Evolutionary conservation across 495 filamentous ascomycete species (phyloP), one percentile per base, ranked within the genome.

Genomic region (Aspergillus leporis): DNA sequence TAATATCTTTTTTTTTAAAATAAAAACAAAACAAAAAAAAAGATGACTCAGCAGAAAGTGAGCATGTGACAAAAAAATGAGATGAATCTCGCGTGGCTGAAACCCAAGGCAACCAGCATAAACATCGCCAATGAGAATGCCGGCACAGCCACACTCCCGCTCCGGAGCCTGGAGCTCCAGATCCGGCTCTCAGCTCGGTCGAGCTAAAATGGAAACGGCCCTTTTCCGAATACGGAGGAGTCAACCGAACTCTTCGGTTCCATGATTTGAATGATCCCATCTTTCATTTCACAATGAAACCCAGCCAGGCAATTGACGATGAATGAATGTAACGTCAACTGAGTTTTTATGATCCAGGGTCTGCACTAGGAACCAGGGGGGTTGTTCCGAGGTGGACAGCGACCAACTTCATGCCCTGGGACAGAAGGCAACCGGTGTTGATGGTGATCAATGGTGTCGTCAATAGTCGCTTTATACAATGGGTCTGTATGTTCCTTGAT

Each of bases 261-360:
- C 9, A 8, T 36, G 25, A 28, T 36, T 36, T 36, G 34, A 6
- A 28, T 6, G 25, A 28, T 28, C 25, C 25, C 3, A 28, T 28
- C 25, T 28, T 28, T 28, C n/a, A n/a, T n/a, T n/a, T n/a, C n/a
- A n/a, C n/a, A n/a, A n/a, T n/a, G n/a, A n/a, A n/a, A n/a, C 13
- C 18, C 7, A 47, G 7, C 19, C 19, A n/a, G n/a, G n/a, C n/a
- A 47, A 47, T 47, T 47, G 43, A 22, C 8, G 8, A 47, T 22
- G 43, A 23, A 22, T 3, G 43, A 23, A 47, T 22, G 43, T 8
- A 47, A 10, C 34, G 41, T 45, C n/a, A 7, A 21, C 41, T 45
- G 41, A 45, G 41, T 45, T 45, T 45, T 45, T 14, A n/a, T n/a
- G 16, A 43, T 43, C 43, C 19, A 23, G 19, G 43, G 43, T 47